Evolutionary conservation across 2,329 filamentous ascomycete genomes (phyloP).

Genomic region (Mycocentrospora acerina): DNA sequence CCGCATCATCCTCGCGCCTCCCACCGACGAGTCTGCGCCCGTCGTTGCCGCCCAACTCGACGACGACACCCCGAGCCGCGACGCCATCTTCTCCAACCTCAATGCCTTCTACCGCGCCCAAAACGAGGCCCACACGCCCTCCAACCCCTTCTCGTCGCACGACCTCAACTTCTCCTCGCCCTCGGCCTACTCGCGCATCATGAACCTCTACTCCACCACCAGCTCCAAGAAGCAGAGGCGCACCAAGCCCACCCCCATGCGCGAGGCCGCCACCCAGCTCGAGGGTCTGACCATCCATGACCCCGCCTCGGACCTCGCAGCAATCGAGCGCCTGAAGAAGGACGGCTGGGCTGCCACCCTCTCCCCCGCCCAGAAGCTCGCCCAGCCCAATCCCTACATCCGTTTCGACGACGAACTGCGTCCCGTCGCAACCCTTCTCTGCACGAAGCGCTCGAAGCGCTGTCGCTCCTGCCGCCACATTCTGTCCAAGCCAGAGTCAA

Average conservation of each 20-base stretch:
- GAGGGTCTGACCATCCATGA: slow-evolving; percentile 71
- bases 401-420: slow-evolving; percentile 74
- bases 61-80: slow-evolving; percentile 47
- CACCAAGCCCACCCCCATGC: slow-evolving; percentile 71
- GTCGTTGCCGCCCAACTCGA: slow-evolving; percentile 6
- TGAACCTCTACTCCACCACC: slow-evolving; percentile 76
- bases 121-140: slow-evolving; percentile 59
- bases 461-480: slow-evolving; percentile 93
- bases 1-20: slow-evolving; percentile 10
- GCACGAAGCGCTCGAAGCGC: slow-evolving; percentile 90
- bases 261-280: slow-evolving; percentile 69
- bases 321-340: slow-evolving; percentile 57
- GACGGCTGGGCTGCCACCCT: slow-evolving; percentile 69
- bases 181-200: slow-evolving; percentile 79
- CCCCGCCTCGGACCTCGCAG: slow-evolving; percentile 60
- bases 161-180: slow-evolving; percentile 69
- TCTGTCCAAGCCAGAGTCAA: slow-evolving; percentile 89
- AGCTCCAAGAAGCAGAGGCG: slow-evolving; percentile 57
- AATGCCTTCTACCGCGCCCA: slow-evolving; percentile 81
- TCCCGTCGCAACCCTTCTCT: slow-evolving; percentile 78
- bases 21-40: slow-evolving; percentile 18
- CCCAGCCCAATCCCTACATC: slow-evolving; percentile 53
- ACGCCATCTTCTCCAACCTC: slow-evolving; percentile 73
- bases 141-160: slow-evolving; percentile 43
- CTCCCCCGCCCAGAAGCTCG: slow-evolving; percentile 53